Conservation (phyloP, 208 protist genomes). For the Wallacemonas sp. region DNA sequence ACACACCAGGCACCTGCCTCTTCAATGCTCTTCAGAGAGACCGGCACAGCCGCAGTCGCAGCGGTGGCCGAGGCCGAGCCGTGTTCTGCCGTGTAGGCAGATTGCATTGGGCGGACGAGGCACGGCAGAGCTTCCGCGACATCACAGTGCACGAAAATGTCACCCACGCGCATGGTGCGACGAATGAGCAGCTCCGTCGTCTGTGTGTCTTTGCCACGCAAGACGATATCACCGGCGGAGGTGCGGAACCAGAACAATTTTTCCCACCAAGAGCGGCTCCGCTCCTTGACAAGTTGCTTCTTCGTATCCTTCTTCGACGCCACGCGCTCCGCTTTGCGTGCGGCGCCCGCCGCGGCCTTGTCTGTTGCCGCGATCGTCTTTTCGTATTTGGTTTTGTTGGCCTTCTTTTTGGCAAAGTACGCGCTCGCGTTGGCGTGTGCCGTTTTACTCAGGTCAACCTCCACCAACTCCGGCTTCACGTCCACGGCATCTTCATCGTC, state of each 20-base stretch:
- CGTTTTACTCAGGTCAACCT: conserved; percentile 91
- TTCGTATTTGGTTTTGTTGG: conserved; percentile 78
- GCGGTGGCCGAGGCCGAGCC: background rate
- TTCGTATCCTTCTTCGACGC: conserved; percentile 68
- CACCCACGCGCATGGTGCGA: conserved; percentile 70
- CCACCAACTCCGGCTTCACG: conserved; percentile 64
- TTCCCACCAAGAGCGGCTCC: conserved; percentile 97
- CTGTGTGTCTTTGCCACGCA: conserved; percentile 93
- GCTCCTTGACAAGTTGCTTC: conserved; percentile 81
- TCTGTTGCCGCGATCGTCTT: conserved; percentile 80
- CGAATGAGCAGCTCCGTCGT: conserved; percentile 96
- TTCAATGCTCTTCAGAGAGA: conserved; percentile 66
- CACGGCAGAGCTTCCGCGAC: conserved; percentile 91
- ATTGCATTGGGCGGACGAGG: conserved; percentile 91
- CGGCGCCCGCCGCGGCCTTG: conserved; percentile 86
- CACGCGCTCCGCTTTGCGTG: conserved; percentile 56
- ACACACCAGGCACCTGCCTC: conserved; percentile 94
- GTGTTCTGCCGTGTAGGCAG: conserved; percentile 31
- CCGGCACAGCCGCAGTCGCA: conserved; percentile 6
- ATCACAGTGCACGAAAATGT: conserved; percentile 97
- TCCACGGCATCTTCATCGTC: conserved; percentile 67
- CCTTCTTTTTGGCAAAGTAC: conserved; percentile 91
- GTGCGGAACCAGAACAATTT: conserved; percentile 98
- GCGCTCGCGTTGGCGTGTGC: conserved; percentile 94
- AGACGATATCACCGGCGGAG: conserved; percentile 95